phyloP scores from a whole-genome alignment of 2,329 filamentous ascomycete genomes.

The Hymenotorrendiella dingleyae region DNA sequence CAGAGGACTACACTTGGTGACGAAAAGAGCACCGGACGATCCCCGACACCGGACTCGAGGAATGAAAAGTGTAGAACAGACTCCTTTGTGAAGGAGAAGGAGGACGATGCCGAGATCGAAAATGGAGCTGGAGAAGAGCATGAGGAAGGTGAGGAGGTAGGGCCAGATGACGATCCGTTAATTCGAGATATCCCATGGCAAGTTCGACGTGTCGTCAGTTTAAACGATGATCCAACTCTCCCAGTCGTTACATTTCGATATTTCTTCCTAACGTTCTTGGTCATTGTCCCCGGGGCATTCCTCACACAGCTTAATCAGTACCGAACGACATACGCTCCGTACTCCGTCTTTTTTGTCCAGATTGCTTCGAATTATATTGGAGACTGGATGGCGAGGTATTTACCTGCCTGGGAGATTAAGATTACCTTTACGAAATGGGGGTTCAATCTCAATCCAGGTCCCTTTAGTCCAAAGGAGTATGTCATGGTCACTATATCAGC shows the following conservation, averaged over 20 bases:
- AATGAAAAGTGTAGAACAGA: not conserved
- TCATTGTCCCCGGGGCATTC: constrained; percentile 52
- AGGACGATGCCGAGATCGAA: not conserved
- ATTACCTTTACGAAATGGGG: constrained; percentile 35
- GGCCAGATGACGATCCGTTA: constrained; percentile 41
- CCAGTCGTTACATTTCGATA: constrained; percentile 56
- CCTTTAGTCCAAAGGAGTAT: constrained; percentile 28
- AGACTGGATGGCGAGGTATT: constrained; percentile 36
- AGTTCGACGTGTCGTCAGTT: constrained; percentile 50
- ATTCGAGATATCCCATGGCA: constrained; percentile 48
- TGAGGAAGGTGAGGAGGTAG: not conserved
- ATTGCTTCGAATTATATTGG: constrained; percentile 43
- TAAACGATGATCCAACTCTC: constrained; percentile 49
- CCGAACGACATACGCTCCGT: constrained; percentile 47
- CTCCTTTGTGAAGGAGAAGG: constrained; percentile 1
- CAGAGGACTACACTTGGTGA: not conserved
- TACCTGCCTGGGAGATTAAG: constrained; percentile 42
- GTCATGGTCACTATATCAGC: constrained; percentile 38
- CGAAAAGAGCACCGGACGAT: constrained; percentile 2
- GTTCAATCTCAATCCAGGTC: constrained; percentile 33
- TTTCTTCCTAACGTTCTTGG: constrained; percentile 48
- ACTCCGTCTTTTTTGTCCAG: constrained; percentile 58
- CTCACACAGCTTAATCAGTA: constrained; percentile 50
- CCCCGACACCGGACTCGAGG: constrained; percentile 5
- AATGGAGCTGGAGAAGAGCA: constrained; percentile 3